phyloP scores from a whole-genome alignment of 768 basidiomycete species.

The Collybia sp. region DNA sequence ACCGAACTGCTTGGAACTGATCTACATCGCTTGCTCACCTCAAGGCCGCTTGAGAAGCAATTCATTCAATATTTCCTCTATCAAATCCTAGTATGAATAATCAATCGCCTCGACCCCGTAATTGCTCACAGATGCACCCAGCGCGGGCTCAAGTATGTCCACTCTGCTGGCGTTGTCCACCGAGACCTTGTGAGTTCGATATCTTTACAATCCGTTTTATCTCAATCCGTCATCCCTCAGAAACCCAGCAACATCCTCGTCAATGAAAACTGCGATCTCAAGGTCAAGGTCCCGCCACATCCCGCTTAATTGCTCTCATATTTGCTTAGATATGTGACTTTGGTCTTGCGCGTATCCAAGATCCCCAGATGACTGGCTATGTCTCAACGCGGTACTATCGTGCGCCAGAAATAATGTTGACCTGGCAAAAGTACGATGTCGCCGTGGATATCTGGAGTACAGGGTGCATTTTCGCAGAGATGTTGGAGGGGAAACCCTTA shows the following conservation, averaged over 20 bases:
- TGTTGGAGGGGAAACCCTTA: constrained; percentile 97
- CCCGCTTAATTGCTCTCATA: constrained; percentile 6
- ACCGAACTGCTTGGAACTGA: constrained; percentile 98
- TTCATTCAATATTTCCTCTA: constrained; percentile 99
- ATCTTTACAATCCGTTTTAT: neutral
- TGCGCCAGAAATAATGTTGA: constrained; percentile 99
- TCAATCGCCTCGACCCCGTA: constrained; percentile 3
- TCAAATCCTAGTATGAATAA: constrained; percentile 79
- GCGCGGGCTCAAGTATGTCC: constrained; percentile 99
- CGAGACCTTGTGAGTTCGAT: constrained; percentile 76
- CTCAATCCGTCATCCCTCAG: constrained; percentile 28
- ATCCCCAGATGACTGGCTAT: constrained; percentile 99
- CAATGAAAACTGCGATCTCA: constrained; percentile 99
- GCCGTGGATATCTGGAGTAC: constrained; percentile 99
- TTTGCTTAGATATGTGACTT: constrained; percentile 89
- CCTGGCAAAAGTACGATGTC: constrained; percentile 99
- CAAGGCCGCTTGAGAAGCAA: constrained; percentile 96
- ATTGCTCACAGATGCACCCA: constrained; percentile 20
- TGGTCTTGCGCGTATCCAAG: constrained; percentile 96
- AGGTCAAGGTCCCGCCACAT: constrained; percentile 44
- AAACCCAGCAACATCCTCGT: constrained; percentile 99
- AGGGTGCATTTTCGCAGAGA: constrained; percentile 99
- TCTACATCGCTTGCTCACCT: constrained; percentile 93
- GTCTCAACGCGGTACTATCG: constrained; percentile 99
- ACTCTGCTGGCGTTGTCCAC: constrained; percentile 98